Base-by-base conservation (phyloP, 495 filamentous ascomycete species). In the Letharia columbiana region DNA sequence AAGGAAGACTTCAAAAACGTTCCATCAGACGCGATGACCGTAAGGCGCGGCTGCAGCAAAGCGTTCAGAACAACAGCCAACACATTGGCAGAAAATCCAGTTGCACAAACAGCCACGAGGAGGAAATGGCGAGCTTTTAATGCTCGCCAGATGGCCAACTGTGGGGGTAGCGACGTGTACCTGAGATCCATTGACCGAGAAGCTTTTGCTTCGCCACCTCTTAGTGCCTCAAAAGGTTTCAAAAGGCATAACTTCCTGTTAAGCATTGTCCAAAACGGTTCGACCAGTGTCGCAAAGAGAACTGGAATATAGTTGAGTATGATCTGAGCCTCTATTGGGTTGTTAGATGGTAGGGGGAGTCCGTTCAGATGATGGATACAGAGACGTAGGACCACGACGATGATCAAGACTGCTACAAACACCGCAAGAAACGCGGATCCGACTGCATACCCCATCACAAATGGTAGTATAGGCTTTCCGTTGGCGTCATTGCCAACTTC, bases 101-200 rank as follows among this genome's bases (percentile, higher is more conserved):
- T 73, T 0, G 62, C 44, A 60, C 78, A 79, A 10, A 81, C 69
- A 0, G 67, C 62, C 11, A 66, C 73, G 2, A 82, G 69, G 1
- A 78, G 23, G 37, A 77, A 67, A 63, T 83, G 80, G 0, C 74
- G 39, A 11, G 70, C 61, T 3, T 70, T 69, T 4, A 80, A 56
- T 0, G 81, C 78, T 35, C 72, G 70, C 67, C 73, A 73, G 35
- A 79, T 18, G 0, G 61, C 64, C 12, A 83, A 59, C 23, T 79
- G 80, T n/a, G 81, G 81, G 4, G 81, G 78, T 1, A 77, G 49
- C 23, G 76, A 75, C 11, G 75, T 77, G 66, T 82, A 83, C 62
- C 73, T 74, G 4, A 75, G 60, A 1, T 70, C 61, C 6, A 82
- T 63, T 6, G 79, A 77, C 20, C 8, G 67, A 4, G 63, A 64